Base-by-base conservation (phyloP, 768 basidiomycete genomes). In the Coprinellus aureogranulatus region DNA sequence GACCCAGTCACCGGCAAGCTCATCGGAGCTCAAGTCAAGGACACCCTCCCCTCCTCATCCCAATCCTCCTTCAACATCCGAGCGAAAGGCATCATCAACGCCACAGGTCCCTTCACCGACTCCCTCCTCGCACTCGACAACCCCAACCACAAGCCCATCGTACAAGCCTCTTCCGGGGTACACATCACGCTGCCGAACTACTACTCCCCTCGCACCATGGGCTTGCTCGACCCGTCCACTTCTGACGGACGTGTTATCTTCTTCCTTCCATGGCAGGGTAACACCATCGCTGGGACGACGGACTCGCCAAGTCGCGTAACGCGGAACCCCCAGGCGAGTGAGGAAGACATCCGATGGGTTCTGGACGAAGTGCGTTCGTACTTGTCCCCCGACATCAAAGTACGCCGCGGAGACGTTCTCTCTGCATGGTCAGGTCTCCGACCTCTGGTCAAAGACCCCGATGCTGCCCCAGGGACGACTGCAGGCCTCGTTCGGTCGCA, bases 191-290 rank as follows among this genome's bases (percentile, higher is more conserved):
- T 99, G 2, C 96, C 96, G 2, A 92, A 92, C 67, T 99, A 98
- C 76, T 98, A 97, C 69, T 92, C 94, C 1, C 96, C 96, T 2
- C 85, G 89, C 16, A 90, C 82, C 50, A 97, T 98, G 91, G 96
- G 97, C 44, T 82, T 98, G 4, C 81, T 98, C 45, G 97, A 98
- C 71, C 97, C 96, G 1, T 81, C 92, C 2, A 97, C 97, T 3
- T 93, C 91, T 0, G 96, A 99, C 62, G 96, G 96, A 0, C 89
- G 96, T 26, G 95, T 99, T 55, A 96, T 99, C 68, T 99, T 98
- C 82, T 97, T 99, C 83, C 83, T 99, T 10, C 96, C 96, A 0
- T 99, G 97, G 96, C 89, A 98, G 74, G 96, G 96, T 9, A 93
- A 89, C 76, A 94, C 94, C 40, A 94, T 99, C 61, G 96, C 96